These are phyloP conservation scores for Aspergillus ellipticus DNA, from an alignment of 495 filamentous ascomycete species.

Conservation along the genomic window DNA sequence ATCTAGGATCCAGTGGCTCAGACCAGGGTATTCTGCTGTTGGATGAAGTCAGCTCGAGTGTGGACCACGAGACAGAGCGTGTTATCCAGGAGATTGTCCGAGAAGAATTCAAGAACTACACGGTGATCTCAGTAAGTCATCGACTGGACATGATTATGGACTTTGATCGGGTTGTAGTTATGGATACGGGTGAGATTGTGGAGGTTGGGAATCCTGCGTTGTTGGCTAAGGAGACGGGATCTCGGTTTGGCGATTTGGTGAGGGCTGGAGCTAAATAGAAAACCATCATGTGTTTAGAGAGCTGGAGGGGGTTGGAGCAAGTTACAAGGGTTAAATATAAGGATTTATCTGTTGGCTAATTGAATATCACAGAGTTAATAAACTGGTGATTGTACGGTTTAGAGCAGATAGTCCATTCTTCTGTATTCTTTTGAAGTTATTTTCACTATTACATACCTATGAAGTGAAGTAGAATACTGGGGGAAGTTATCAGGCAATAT, in stretches of 20 bases:
- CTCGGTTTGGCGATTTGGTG: conserved; percentile 4
- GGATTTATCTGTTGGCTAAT: too few relatives aligned
- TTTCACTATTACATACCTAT: too few relatives aligned
- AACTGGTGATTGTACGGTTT: too few relatives aligned
- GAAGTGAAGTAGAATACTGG: too few relatives aligned
- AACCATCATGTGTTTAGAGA: too few relatives aligned
- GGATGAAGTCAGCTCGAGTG: conserved; percentile 52
- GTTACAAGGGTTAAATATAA: too few relatives aligned
- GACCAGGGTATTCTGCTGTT: conserved; percentile 37
- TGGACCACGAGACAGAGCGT: conserved; percentile 43
- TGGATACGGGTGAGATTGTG: conserved; percentile 37
- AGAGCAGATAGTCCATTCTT: too few relatives aligned
- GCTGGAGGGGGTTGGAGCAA: too few relatives aligned
- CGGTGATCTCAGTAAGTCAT: conserved; percentile 47
- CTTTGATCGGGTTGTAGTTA: conserved; percentile 44
- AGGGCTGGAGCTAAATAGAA: background rate
- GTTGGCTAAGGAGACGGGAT: conserved; percentile 2
- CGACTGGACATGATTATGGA: conserved; percentile 45
- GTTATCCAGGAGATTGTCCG: conserved; percentile 42
- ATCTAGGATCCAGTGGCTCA: background rate
- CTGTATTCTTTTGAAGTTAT: too few relatives aligned
- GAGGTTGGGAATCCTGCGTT: conserved; percentile 36
- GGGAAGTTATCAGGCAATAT: too few relatives aligned
- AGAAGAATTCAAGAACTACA: conserved; percentile 41
- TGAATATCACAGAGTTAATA: too few relatives aligned